Conservation (phyloP, 2,329 filamentous ascomycete genomes). For the Aspergillus jensenii region DNA sequence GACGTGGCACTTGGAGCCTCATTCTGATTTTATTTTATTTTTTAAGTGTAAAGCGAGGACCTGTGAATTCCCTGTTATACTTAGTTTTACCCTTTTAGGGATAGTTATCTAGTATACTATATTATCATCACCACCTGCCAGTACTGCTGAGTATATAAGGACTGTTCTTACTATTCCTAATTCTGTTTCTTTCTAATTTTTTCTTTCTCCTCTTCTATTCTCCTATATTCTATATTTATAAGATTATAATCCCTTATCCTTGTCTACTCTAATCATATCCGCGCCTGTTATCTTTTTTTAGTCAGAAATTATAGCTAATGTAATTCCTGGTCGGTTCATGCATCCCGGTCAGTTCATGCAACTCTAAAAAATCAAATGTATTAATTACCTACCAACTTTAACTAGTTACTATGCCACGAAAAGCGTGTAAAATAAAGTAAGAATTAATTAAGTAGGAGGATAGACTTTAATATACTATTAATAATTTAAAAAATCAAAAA, state of each 20-base stretch:
- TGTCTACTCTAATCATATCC: neutral
- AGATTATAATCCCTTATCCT: neutral
- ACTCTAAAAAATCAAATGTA: too few species aligned
- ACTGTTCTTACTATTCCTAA: slow-evolving; percentile 3
- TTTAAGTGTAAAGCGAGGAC: slow-evolving; percentile 1
- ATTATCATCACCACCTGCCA: slow-evolving; percentile 3
- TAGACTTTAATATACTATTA: too few species aligned
- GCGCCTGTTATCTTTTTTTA: neutral
- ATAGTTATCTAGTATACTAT: slow-evolving; percentile 6
- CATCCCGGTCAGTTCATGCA: too few species aligned
- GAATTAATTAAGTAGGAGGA: too few species aligned
- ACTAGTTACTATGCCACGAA: too few species aligned
- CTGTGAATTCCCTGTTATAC: slow-evolving; percentile 6
- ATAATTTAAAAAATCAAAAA: too few species aligned
- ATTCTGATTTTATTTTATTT: too few species aligned
- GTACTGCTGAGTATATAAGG: slow-evolving; percentile 8
- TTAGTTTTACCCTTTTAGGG: slow-evolving; percentile 4
- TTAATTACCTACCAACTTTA: too few species aligned
- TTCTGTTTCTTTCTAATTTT: slow-evolving; percentile 1
- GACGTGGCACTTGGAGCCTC: too few species aligned
- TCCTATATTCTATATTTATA: slow-evolving; percentile 8
- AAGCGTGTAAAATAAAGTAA: too few species aligned
- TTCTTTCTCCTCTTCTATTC: neutral
- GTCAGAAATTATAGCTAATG: slow-evolving; percentile 1
- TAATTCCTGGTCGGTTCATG: too few species aligned